phyloP scores from a whole-genome alignment of 2,329 filamentous ascomycete species.

The Chaetomiaceae sp. region DNA sequence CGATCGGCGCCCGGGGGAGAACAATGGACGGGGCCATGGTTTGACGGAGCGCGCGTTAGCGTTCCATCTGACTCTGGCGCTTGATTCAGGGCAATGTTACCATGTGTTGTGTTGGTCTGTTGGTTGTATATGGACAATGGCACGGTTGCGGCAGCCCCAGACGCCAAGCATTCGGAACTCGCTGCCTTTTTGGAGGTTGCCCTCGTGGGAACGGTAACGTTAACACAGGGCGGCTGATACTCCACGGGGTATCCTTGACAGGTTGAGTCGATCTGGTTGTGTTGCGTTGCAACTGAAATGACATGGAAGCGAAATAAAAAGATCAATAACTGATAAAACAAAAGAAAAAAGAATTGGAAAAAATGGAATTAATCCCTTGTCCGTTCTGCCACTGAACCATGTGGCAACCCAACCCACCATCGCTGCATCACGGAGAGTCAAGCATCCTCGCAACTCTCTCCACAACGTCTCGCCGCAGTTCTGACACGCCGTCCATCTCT shows the following conservation, averaged over 20 bases:
- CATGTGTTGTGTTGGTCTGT: neutral
- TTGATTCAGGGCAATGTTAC: conserved; percentile 4
- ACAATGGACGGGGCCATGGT: neutral
- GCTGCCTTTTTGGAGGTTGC: conserved; percentile 1
- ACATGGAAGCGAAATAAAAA: too few relatives aligned
- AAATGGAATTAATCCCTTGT: too few relatives aligned
- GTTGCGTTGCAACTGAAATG: neutral
- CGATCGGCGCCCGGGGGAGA: neutral
- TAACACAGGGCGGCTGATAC: neutral
- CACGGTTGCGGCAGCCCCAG: neutral
- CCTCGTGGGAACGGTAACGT: conserved; percentile 2
- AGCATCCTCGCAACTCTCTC: too few relatives aligned
- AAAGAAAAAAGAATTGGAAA: too few relatives aligned
- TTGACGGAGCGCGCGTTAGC: conserved; percentile 3
- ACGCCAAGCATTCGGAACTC: conserved; percentile 5
- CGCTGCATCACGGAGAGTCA: too few relatives aligned
- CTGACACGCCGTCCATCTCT: neutral
- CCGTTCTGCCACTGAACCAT: too few relatives aligned
- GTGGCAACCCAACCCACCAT: too few relatives aligned
- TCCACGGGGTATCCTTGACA: neutral
- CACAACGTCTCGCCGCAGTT: too few relatives aligned
- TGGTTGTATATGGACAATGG: too few relatives aligned
- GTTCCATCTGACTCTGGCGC: neutral
- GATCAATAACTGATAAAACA: too few relatives aligned
- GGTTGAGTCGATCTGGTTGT: neutral